These are phyloP conservation scores for Selaginella moellendorffii DNA, from an alignment of 75 land plant species.

Conservation along the genomic window DNA sequence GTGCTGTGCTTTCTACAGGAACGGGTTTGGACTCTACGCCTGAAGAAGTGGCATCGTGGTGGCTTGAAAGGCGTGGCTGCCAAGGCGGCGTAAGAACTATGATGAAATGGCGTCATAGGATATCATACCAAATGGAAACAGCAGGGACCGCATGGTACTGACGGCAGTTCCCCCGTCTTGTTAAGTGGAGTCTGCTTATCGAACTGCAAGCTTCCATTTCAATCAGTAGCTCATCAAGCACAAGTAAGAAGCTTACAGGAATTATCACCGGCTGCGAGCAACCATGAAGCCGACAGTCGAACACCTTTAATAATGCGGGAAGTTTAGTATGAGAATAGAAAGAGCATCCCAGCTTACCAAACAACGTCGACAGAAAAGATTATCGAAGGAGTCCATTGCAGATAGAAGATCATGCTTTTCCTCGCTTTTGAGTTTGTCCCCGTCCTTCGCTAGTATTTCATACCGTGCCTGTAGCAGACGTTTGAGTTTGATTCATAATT, in stretches of 20 bases:
- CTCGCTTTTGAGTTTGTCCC: slow-evolving; percentile 7
- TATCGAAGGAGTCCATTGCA: slow-evolving; percentile 98
- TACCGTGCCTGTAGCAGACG: slow-evolving; percentile 65
- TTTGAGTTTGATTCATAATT: slow-evolving; percentile 50
- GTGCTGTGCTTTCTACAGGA: too few species aligned
- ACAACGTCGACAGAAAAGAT: slow-evolving; percentile 90
- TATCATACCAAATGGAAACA: slow-evolving; percentile 64
- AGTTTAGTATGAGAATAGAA: neutral
- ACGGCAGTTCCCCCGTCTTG: slow-evolving; percentile 32
- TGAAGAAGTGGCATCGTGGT: too few species aligned
- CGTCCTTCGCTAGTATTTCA: slow-evolving; percentile 35
- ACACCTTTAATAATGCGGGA: slow-evolving; percentile 41
- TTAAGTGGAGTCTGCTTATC: slow-evolving; percentile 61
- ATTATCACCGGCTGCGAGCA: slow-evolving; percentile 89
- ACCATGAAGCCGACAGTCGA: slow-evolving; percentile 97
- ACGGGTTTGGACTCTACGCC: too few species aligned
- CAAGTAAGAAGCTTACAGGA: slow-evolving; percentile 48
- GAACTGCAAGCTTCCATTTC: slow-evolving; percentile 30
- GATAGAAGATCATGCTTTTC: slow-evolving; percentile 65
- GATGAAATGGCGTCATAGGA: too few species aligned
- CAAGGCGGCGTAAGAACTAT: too few species aligned
- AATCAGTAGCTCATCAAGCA: neutral
- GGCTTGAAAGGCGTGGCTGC: too few species aligned
- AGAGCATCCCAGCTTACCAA: slow-evolving; percentile 53
- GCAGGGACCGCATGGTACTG: slow-evolving; percentile 47